These are phyloP conservation scores for Grigorovia humatica DNA, from an alignment of 805 yeast genomes.

Conservation along the genomic window DNA sequence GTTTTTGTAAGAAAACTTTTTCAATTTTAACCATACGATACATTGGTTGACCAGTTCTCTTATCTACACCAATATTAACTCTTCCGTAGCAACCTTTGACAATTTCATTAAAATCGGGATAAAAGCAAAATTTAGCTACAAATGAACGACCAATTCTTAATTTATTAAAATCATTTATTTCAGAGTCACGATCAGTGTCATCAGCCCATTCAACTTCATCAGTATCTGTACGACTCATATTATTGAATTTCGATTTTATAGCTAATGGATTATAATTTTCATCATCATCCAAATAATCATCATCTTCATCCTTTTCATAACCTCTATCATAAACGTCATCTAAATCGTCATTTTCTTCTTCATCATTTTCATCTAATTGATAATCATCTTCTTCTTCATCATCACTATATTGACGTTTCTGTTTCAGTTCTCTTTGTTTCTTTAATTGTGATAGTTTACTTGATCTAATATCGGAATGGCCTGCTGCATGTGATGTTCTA, in stretches of 20 bases:
- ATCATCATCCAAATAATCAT: slow-evolving; percentile 35
- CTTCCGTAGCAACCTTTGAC: slow-evolving; percentile 71
- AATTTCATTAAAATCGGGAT: slow-evolving; percentile 66
- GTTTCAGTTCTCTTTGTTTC: slow-evolving; percentile 58
- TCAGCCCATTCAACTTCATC: slow-evolving; percentile 42
- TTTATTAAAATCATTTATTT: slow-evolving; percentile 56
- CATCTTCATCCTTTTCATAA: slow-evolving; percentile 22
- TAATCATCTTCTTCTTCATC: slow-evolving; percentile 38
- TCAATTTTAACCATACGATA: slow-evolving; percentile 81
- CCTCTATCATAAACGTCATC: slow-evolving; percentile 28
- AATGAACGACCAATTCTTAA: slow-evolving; percentile 69
- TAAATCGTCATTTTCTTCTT: slow-evolving; percentile 37
- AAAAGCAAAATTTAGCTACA: slow-evolving; percentile 64
- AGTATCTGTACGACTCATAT: slow-evolving; percentile 35
- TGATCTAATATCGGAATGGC: slow-evolving; percentile 30
- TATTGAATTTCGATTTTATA: slow-evolving; percentile 26
- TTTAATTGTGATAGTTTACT: slow-evolving; percentile 63
- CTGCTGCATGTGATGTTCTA: slow-evolving; percentile 32
- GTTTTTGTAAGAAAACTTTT: slow-evolving; percentile 44
- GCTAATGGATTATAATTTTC: slow-evolving; percentile 31
- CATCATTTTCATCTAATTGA: slow-evolving; percentile 34
- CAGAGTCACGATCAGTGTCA: slow-evolving; percentile 35
- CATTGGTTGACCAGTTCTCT: slow-evolving; percentile 47
- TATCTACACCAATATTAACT: slow-evolving; percentile 68
- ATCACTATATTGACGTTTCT: slow-evolving; percentile 33